A percentile compares a stretch with the other conserved stretches of the same genome.
These are phyloP conservation scores for Pulchroboletus neoregius DNA, from an alignment of 1,284 basidiomycete genomes.

Conservation along the genomic window DNA sequence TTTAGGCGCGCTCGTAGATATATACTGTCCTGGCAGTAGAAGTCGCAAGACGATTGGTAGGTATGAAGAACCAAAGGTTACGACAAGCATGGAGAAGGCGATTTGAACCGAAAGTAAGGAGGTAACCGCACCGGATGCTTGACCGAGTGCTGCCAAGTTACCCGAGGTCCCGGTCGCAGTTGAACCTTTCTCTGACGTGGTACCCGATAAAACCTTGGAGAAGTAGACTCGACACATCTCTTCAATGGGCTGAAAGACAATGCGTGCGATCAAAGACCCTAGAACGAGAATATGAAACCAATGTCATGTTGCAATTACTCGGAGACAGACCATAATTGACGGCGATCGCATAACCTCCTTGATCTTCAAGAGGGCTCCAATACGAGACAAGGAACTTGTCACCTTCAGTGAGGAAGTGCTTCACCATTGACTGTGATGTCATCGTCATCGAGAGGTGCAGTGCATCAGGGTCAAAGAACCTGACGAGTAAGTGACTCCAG, in stretches of 20 bases:
- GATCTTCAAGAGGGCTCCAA: constrained; percentile 78
- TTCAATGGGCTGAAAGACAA: constrained; percentile 90
- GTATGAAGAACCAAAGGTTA: constrained; percentile 73
- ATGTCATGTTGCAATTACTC: constrained; percentile 8
- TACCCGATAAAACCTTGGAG: constrained; percentile 56
- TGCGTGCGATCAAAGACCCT: constrained; percentile 89
- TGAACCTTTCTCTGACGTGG: constrained; percentile 4
- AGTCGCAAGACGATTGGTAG: constrained; percentile 65
- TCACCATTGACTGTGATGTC: constrained; percentile 83
- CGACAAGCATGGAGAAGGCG: constrained; percentile 66
- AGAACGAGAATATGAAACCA: constrained; percentile 6
- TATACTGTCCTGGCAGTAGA: constrained; percentile 70
- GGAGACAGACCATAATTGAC: constrained; percentile 79
- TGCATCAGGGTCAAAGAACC: constrained; percentile 47
- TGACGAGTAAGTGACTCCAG: constrained; percentile 14
- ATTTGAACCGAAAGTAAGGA: constrained; percentile 68
- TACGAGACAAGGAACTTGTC: constrained; percentile 88
- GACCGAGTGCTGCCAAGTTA: constrained; percentile 19
- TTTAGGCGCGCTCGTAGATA: constrained; percentile 65
- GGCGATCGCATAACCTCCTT: constrained; percentile 92
- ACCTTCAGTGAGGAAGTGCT: constrained; percentile 93
- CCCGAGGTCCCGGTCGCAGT: not conserved
- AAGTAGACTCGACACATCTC: constrained; percentile 87
- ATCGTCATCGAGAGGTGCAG: constrained; percentile 71
- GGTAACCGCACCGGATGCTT: constrained; percentile 42